Evolutionary conservation across 2,329 filamentous ascomycete genomes (phyloP).

Genomic region (Botrytis aclada): DNA sequence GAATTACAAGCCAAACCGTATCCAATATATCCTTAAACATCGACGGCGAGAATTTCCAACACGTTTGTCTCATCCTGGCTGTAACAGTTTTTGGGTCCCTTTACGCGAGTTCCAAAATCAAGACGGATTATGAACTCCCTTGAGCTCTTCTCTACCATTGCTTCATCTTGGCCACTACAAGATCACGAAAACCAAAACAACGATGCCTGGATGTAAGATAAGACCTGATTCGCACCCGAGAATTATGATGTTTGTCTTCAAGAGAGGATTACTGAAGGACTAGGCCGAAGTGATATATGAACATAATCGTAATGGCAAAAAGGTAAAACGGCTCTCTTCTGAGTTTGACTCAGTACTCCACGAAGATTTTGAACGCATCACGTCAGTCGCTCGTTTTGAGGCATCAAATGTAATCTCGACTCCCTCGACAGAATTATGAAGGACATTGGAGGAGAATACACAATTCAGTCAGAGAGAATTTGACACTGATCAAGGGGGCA

Average conservation of each 20-base stretch:
- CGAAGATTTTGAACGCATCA: slow-evolving; percentile 40
- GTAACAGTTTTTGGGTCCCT: slow-evolving; percentile 41
- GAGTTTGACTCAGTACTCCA: slow-evolving; percentile 50
- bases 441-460: background rate
- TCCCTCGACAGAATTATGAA: slow-evolving; percentile 42
- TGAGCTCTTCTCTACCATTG: slow-evolving; percentile 42
- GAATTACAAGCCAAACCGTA: slow-evolving; percentile 47
- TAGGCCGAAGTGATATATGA: slow-evolving; percentile 45
- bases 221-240: slow-evolving; percentile 38
- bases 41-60: slow-evolving; percentile 39
- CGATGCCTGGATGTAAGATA: no score
- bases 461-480: background rate
- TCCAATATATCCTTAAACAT: slow-evolving; percentile 45
- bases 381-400: slow-evolving; percentile 44
- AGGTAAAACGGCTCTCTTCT: slow-evolving; percentile 33
- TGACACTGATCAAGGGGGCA: background rate
- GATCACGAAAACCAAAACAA: no score
- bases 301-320: background rate
- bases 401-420: slow-evolving; percentile 44
- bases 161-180: slow-evolving; percentile 21
- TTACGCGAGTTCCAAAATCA: slow-evolving; percentile 45
- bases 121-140: slow-evolving; percentile 42
- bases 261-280: slow-evolving; percentile 42
- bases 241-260: slow-evolving; percentile 48
- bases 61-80: slow-evolving; percentile 45